phyloP scores from a whole-genome alignment of 805 yeast species.

The Candida tallmaniae region DNA sequence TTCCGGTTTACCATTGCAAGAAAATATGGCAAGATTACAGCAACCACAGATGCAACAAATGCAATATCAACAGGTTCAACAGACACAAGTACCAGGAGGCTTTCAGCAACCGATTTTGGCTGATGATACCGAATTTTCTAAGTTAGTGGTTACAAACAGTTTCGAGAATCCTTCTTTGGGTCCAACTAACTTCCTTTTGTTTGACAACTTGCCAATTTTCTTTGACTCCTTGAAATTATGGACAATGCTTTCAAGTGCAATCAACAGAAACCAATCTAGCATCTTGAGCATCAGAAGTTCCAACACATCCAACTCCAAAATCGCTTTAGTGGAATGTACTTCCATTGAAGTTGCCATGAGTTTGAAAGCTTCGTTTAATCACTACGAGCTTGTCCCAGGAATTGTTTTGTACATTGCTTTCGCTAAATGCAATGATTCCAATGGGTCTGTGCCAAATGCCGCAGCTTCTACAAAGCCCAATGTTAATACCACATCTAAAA shows the following conservation, averaged over 20 bases:
- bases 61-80: conserved; percentile 11
- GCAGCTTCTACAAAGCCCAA: too few species aligned
- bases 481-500: too few species aligned
- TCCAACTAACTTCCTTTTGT: conserved; percentile 72
- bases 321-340: conserved; percentile 63
- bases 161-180: conserved; percentile 65
- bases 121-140: conserved; percentile 60
- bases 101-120: conserved; percentile 21
- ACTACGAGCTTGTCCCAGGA: conserved; percentile 79
- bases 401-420: conserved; percentile 73
- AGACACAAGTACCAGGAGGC: conserved; percentile 8
- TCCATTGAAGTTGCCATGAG: conserved; percentile 70
- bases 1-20: conserved; percentile 30
- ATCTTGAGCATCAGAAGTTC: conserved; percentile 17
- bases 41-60: conserved; percentile 11
- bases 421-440: conserved; percentile 53
- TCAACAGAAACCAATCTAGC: conserved; percentile 13
- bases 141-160: conserved; percentile 62
- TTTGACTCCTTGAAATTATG: conserved; percentile 45
- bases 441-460: neutral
- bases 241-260: conserved; percentile 18
- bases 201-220: conserved; percentile 78
- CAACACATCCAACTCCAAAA: conserved; percentile 16
- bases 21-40: conserved; percentile 6
- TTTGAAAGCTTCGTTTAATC: conserved; percentile 74